Conservation (phyloP, 73 alveolate genomes). For the Paramecium tetraurelia region DNA sequence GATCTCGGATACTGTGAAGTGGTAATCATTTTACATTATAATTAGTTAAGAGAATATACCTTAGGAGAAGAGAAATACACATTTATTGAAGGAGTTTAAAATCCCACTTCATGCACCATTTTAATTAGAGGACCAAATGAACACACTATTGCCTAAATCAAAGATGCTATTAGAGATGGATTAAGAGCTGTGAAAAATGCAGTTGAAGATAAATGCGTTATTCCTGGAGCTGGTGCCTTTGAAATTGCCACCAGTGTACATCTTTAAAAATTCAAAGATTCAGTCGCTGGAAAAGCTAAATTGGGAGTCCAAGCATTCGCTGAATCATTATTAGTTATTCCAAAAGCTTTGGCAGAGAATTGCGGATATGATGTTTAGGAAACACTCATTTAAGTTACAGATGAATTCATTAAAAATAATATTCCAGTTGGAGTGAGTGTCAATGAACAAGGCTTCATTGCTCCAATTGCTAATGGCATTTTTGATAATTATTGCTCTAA, state of each 20-base stretch:
- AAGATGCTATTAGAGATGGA: constrained; percentile 99
- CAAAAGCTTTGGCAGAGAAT: constrained; percentile 91
- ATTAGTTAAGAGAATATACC: constrained; percentile 90
- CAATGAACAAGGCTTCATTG: constrained; percentile 52
- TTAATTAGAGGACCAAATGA: constrained; percentile 99
- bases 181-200: constrained; percentile 98
- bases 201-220: constrained; percentile 91
- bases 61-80: constrained; percentile 99
- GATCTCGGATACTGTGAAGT: constrained; percentile 92
- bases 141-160: constrained; percentile 96
- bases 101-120: constrained; percentile 99
- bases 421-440: constrained; percentile 89
- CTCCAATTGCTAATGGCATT: constrained; percentile 61
- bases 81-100: constrained; percentile 98
- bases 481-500: constrained; percentile 57
- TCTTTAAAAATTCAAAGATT: constrained; percentile 67
- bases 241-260: constrained; percentile 94
- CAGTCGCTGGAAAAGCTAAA: constrained; percentile 82
- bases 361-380: constrained; percentile 94
- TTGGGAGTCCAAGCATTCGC: constrained; percentile 94
- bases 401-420: constrained; percentile 73
- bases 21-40: constrained; percentile 67
- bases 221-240: constrained; percentile 99
- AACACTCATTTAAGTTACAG: constrained; percentile 75
- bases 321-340: constrained; percentile 90